These are phyloP conservation scores for Tylopilus intermedius DNA, from an alignment of 768 basidiomycete species.

Conservation along the genomic window DNA sequence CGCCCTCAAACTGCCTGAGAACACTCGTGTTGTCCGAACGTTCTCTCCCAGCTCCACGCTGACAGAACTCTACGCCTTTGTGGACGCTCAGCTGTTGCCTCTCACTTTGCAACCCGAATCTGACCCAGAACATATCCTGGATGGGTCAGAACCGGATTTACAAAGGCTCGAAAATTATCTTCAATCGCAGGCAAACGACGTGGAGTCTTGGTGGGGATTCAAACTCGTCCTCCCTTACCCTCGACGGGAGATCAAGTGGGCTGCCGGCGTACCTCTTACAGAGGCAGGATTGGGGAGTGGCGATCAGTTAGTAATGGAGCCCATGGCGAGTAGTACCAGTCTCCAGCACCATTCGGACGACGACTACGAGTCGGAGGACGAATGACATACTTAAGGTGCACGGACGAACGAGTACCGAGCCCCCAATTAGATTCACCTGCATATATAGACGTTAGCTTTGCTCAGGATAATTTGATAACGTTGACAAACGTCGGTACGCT, in stretches of 20 bases:
- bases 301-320: slow-evolving; percentile 64
- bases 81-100: slow-evolving; percentile 59
- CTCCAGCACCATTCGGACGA: slow-evolving; percentile 41
- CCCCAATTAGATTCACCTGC: not conserved
- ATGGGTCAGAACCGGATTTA: slow-evolving; percentile 29
- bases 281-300: slow-evolving; percentile 48
- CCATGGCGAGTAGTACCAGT: slow-evolving; percentile 20
- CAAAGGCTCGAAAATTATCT: slow-evolving; percentile 35
- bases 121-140: slow-evolving; percentile 43
- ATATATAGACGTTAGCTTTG: too few relatives aligned
- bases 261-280: slow-evolving; percentile 33
- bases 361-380: slow-evolving; percentile 53
- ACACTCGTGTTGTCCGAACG: slow-evolving; percentile 52
- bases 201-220: slow-evolving; percentile 69
- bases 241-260: slow-evolving; percentile 55
- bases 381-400: slow-evolving; percentile 16
- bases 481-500: too few relatives aligned
- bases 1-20: slow-evolving; percentile 52
- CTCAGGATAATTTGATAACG: too few relatives aligned
- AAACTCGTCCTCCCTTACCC: slow-evolving; percentile 67
- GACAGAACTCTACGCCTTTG: slow-evolving; percentile 66
- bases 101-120: slow-evolving; percentile 31
- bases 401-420: not conserved
- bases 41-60: slow-evolving; percentile 50
- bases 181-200: slow-evolving; percentile 21